Evolutionary conservation across 2,329 filamentous ascomycete species (phyloP), one percentile per base, ranked within the genome.

Genomic region (Blumeria hordei): DNA sequence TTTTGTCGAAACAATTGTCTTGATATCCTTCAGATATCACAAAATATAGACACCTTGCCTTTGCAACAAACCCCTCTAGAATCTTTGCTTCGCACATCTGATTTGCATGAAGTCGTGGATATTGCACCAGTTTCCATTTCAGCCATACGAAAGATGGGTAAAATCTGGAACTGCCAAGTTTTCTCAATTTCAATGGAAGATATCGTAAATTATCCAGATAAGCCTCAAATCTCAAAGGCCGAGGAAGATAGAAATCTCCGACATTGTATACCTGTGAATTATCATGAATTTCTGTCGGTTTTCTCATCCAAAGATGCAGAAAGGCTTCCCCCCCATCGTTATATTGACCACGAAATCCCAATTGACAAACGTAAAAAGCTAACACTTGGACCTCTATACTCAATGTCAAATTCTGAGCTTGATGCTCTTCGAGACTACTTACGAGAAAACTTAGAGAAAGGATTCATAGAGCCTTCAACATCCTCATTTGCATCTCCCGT

Each of bases 401-500:
- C 49, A 14, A 51, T 51, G 49, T 51, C 49, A 36, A 51, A 51
- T 16, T 12, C 12, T 5, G 44, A 55, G 28, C 45, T 57, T 3
- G 28, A 36, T 14, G 36, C n/a, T 6, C 35, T 57, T 3, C 4
- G 33, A 18, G 14, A 55, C 16, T 57, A 54, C 28, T 37, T 56
- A 11, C 16, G 34, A 12, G 55, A 56, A 41, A 56, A 39, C 16
- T 32, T 56, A 14, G 21, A 28, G 5, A 56, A 56, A 21, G 52
- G 55, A 54, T 56, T 56, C 28, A 50, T 56, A 6, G 3, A 54
- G 16, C 37, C 39, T 16, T 49, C 39, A 4, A 43, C 32, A 14
- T 54, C 51, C 8, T 44, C 55, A 1, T 52, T 52, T 11, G 21
- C 34, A 5, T 51, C 28, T 6, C 49, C 28, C 12, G 49, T 51